These are phyloP conservation scores for Anthostomella pinea DNA, from an alignment of 2,329 filamentous ascomycete genomes.

Conservation along the genomic window DNA sequence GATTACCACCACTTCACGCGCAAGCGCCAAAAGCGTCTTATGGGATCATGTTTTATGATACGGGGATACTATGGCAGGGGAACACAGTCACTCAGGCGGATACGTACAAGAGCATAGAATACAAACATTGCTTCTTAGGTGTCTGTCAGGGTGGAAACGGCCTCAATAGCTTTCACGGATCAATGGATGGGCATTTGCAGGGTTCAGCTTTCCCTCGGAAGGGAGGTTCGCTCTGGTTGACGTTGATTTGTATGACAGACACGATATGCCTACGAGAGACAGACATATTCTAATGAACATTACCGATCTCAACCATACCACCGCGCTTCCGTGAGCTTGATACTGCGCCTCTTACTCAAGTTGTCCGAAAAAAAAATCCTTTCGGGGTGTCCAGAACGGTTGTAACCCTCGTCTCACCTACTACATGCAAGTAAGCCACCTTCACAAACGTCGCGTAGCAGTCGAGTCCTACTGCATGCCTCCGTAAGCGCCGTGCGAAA, in stretches of 20 bases:
- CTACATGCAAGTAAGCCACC: conserved; percentile 1
- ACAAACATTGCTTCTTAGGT: conserved; percentile 17
- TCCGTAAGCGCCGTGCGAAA: not conserved
- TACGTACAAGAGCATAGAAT: conserved; percentile 29
- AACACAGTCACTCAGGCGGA: conserved; percentile 23
- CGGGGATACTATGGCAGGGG: conserved; percentile 22
- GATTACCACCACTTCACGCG: conserved; percentile 24
- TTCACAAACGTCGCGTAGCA: too few species aligned
- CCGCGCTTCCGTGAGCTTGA: not conserved
- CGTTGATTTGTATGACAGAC: conserved; percentile 11
- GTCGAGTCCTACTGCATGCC: too few species aligned
- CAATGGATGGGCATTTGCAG: conserved; percentile 5
- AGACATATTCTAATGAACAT: conserved; percentile 13
- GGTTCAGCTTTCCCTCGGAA: conserved; percentile 1
- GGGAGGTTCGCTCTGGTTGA: conserved; percentile 10
- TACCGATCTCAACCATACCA: too few species aligned
- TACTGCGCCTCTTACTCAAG: conserved; percentile 10
- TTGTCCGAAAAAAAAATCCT: too few species aligned
- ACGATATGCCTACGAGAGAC: conserved; percentile 6
- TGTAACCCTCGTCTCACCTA: not conserved
- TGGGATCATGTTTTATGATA: conserved; percentile 30
- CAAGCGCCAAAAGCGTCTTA: conserved; percentile 32
- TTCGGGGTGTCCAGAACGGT: too few species aligned
- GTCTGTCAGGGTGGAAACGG: conserved; percentile 2
- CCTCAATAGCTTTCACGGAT: conserved; percentile 4